A percentile compares a stretch with the other conserved stretches of the same genome.
Evolutionary conservation across 768 basidiomycete genomes (phyloP).

Genomic region (Collybiopsis confluens): DNA sequence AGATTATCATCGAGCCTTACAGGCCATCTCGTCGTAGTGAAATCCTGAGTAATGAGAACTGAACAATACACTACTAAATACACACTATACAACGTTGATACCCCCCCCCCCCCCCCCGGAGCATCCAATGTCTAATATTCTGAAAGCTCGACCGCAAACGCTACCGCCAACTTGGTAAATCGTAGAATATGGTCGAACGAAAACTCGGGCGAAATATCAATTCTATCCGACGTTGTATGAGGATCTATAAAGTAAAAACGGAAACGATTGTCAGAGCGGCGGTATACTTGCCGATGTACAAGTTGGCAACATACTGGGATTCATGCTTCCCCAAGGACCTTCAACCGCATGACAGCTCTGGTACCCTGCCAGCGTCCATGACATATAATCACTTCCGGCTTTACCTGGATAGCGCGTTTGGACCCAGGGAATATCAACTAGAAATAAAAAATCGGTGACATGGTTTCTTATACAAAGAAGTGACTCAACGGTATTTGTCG

Average conservation of each 20-base stretch:
- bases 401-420: neutral
- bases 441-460: neutral
- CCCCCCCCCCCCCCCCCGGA: too few relatives aligned
- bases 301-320: slow-evolving; percentile 19
- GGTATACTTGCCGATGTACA: too few relatives aligned
- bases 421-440: slow-evolving; percentile 16
- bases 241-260: neutral
- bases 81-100: too few relatives aligned
- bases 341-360: slow-evolving; percentile 57
- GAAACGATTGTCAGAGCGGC: neutral
- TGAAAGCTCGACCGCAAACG: too few relatives aligned
- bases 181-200: slow-evolving; percentile 45
- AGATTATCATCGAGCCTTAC: too few relatives aligned
- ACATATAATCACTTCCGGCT: slow-evolving; percentile 23
- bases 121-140: too few relatives aligned
- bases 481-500: slow-evolving; percentile 6
- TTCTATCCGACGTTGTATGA: slow-evolving; percentile 31
- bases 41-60: too few relatives aligned
- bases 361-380: slow-evolving; percentile 62
- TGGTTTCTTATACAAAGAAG: neutral
- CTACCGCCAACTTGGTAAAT: too few relatives aligned
- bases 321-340: slow-evolving; percentile 43
- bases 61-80: too few relatives aligned
- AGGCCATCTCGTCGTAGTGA: too few relatives aligned
- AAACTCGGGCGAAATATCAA: slow-evolving; percentile 58